Evolutionary conservation across 2,329 filamentous ascomycete genomes (phyloP).

Genomic region (Colletotrichum sp.): DNA sequence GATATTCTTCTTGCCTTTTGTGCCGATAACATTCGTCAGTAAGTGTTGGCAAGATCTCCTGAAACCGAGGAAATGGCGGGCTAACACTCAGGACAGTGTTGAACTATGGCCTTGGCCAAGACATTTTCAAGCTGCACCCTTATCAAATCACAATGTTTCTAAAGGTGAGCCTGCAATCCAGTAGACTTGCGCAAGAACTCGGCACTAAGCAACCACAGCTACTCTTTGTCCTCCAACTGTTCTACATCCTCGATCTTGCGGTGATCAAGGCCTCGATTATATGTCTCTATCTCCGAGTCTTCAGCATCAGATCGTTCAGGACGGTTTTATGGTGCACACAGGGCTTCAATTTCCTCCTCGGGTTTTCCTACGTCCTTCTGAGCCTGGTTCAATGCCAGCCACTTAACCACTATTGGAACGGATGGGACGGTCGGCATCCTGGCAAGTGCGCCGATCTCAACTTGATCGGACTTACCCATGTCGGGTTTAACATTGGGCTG

Average conservation of each 20-base stretch:
- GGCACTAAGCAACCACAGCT: neutral
- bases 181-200: fast-evolving
- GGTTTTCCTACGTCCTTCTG: neutral
- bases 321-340: neutral
- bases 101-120: neutral
- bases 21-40: neutral
- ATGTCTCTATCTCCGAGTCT: neutral
- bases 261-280: neutral
- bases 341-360: neutral
- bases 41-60: neutral
- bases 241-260: neutral
- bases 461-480: neutral
- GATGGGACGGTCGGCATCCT: neutral
- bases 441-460: neutral
- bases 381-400: neutral
- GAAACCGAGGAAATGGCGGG: too few relatives aligned
- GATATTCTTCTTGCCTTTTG: neutral
- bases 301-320: neutral
- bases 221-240: neutral
- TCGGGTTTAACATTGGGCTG: neutral
- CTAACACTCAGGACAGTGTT: neutral
- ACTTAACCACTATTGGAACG: neutral
- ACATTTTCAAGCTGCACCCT: neutral
- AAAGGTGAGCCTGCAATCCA: neutral
- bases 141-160: neutral